Evolutionary conservation across 495 filamentous ascomycete species (phyloP).

Genomic region (Hypoxylon fragiforme): DNA sequence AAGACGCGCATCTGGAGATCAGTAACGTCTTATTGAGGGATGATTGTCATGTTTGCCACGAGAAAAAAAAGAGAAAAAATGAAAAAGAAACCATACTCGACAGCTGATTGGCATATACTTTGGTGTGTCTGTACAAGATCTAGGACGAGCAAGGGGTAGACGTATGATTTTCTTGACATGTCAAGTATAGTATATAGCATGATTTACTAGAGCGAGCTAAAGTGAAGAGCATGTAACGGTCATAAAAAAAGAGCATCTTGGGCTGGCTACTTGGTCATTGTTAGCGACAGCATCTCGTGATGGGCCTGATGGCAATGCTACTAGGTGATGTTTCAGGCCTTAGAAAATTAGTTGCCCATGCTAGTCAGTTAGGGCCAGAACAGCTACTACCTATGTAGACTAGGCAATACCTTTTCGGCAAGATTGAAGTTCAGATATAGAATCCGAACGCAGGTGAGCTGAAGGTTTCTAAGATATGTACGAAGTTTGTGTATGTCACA

Average conservation of each 20-base stretch:
- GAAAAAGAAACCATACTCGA: no score
- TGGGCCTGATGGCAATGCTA: constrained; percentile 4
- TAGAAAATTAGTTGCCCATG: constrained; percentile 1
- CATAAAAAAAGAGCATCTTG: constrained; percentile 21
- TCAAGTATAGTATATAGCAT: constrained; percentile 34
- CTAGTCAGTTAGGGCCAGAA: no score
- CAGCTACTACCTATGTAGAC: no score
- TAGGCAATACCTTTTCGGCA: constrained; percentile 29
- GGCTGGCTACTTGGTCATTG: no score
- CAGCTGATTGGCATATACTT: constrained; percentile 24
- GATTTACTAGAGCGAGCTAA: constrained; percentile 23
- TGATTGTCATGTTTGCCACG: constrained; percentile 32
- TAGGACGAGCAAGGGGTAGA: constrained; percentile 23
- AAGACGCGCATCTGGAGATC: constrained; percentile 37
- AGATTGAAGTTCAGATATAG: constrained; percentile 22
- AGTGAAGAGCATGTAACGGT: constrained; percentile 21
- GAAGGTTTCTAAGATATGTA: no score
- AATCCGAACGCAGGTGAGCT: constrained; percentile 32
- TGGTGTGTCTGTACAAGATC: constrained; percentile 27
- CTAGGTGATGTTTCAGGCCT: constrained; percentile 33
- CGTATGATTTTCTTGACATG: constrained; percentile 32
- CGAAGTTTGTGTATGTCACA: constrained; percentile 24
- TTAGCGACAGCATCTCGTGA: constrained; percentile 1
- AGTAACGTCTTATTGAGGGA: constrained; percentile 34
- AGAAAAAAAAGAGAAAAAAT: background rate